Evolutionary conservation across 2,329 filamentous ascomycete genomes (phyloP).

Genomic region (Microdochium trichocladiopsis): DNA sequence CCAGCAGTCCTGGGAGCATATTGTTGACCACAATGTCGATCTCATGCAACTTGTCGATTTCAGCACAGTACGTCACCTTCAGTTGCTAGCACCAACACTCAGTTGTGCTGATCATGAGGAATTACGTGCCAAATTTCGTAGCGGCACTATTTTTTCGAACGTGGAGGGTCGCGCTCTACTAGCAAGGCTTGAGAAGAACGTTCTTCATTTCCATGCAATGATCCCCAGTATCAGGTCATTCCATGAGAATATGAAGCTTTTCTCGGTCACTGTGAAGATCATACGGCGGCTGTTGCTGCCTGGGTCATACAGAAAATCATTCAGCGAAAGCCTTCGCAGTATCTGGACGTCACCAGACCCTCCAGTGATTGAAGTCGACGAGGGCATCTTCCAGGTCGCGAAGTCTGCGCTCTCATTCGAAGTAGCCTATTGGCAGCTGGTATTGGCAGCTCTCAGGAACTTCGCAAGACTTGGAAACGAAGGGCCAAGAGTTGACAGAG

Average conservation of each 20-base stretch:
- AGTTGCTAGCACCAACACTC: neutral
- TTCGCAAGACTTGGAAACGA: neutral
- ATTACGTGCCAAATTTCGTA: constrained; percentile 2
- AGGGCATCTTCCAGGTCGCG: neutral
- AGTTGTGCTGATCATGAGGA: neutral
- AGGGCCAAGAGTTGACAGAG: neutral
- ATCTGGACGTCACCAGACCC: neutral
- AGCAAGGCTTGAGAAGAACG: constrained; percentile 4
- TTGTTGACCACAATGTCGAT: neutral
- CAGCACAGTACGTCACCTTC: neutral
- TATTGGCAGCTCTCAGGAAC: neutral
- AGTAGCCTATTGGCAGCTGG: neutral
- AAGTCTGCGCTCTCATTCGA: neutral
- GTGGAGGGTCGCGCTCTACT: constrained; percentile 2
- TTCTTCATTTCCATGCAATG: constrained; percentile 6
- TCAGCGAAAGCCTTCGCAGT: neutral
- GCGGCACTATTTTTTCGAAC: constrained; percentile 5
- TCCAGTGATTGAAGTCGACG: neutral
- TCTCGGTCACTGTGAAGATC: constrained; percentile 7
- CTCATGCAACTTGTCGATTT: neutral
- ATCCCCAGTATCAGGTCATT: constrained; percentile 9
- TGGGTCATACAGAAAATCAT: neutral
- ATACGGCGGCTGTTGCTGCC: neutral
- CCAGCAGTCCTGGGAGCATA: neutral
- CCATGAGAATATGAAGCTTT: constrained; percentile 10